Evolutionary conservation across 2,329 filamentous ascomycete species (phyloP), one percentile per base, ranked within the genome.

Genomic region (Chaetothyriales sp.): DNA sequence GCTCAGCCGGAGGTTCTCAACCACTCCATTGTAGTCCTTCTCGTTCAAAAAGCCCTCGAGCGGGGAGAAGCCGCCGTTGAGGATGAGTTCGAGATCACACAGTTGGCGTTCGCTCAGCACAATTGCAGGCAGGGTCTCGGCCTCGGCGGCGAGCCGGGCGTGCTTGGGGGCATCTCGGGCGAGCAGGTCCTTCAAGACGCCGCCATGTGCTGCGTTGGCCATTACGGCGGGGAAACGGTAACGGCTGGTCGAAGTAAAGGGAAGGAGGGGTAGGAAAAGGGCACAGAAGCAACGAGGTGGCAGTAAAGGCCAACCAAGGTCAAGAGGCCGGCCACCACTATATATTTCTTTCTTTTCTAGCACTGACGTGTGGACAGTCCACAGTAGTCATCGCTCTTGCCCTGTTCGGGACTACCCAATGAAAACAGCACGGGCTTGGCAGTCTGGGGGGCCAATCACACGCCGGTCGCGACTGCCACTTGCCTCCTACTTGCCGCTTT

Each of bases 31-130:
- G 76, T 95, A 98, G 71, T 98, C 92, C 72, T 87, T 84, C 76
- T 98, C 81, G 69, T 80, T 95, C 84, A 98, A 84, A 76, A 98
- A 98, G 64, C 89, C 92, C 80, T 98, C 90, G 43, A 98, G 80
- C 53, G 92, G 92, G 58, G 89, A 95, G 75, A 98, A 98, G 59
- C 92, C 92, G 67, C 92, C 92, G 70, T 88, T 96, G 69, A 98
- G 81, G 65, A 98, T 88, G 70, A 98, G 73, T 73, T 98, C 92
- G 60, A 98, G 78, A 77, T 98, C 92, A 72, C 92, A 98, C 47
- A 98, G 81, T 72, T 98, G 92, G 64, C 92, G 83, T 77, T 98
- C 92, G 48, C 79, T 84, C 60, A 98, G 81, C 53, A 84, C 73
- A 60, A 98, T 76, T 39, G 90, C 85, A 39, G 88, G 86, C 45